Conservation (phyloP, 2,329 filamentous ascomycete genomes). For the Lecanicillium sp. region DNA sequence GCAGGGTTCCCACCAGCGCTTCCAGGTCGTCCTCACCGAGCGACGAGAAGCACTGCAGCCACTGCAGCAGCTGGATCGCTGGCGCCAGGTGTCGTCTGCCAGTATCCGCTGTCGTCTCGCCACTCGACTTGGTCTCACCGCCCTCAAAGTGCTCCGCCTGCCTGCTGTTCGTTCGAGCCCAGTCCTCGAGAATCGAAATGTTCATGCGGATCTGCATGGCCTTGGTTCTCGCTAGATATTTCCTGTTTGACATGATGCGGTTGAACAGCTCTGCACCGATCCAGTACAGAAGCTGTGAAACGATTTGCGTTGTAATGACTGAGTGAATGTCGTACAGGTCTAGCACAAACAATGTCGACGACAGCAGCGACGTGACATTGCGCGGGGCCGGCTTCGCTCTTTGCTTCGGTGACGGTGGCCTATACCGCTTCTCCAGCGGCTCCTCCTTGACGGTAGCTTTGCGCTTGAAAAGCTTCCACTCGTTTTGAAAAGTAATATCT, state of each 20-base stretch:
- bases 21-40: constrained; percentile 79
- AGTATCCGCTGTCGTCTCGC: constrained; percentile 80
- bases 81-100: constrained; percentile 80
- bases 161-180: constrained; percentile 88
- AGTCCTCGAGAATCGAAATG: constrained; percentile 88
- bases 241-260: constrained; percentile 90
- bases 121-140: constrained; percentile 75
- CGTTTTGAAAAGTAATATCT: constrained; percentile 93
- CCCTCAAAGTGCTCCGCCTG: constrained; percentile 94
- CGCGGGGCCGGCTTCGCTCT: constrained; percentile 86
- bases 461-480: constrained; percentile 94
- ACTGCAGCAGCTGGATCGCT: constrained; percentile 88
- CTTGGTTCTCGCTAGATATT: constrained; percentile 91
- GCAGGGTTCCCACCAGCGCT: constrained; percentile 77
- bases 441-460: constrained; percentile 88
- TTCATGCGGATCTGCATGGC: constrained; percentile 99
- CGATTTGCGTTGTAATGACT: constrained; percentile 84
- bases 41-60: constrained; percentile 96
- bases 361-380: constrained; percentile 91
- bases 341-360: constrained; percentile 91
- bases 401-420: constrained; percentile 88
- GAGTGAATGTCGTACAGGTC: constrained; percentile 99
- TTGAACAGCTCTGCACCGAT: constrained; percentile 95
- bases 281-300: constrained; percentile 94
- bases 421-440: constrained; percentile 80